Percentiles rank a stretch among this genome's conserved stretches.
Conservation (phyloP, 2,329 filamentous ascomycete species). For the Endocalyx cinctus region DNA sequence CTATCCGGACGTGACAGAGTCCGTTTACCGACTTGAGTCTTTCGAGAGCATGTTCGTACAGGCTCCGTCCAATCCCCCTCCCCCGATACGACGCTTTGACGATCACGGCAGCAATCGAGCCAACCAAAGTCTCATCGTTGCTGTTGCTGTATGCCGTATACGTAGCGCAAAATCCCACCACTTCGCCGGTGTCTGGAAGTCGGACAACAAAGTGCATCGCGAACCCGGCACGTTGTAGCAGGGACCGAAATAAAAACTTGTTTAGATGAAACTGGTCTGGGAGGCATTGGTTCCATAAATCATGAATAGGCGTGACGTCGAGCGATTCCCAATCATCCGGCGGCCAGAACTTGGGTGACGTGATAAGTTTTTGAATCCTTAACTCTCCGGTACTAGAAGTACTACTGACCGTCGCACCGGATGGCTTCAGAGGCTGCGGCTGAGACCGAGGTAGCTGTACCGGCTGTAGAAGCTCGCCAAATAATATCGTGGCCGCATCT, state of each 20-base stretch:
- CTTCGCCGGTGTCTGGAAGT: slow-evolving; percentile 35
- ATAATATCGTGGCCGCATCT: slow-evolving; percentile 47
- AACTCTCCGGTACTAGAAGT: slow-evolving; percentile 12
- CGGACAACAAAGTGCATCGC: slow-evolving; percentile 53
- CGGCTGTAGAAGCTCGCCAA: too few species aligned
- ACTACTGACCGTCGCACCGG: too few species aligned
- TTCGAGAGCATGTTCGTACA: slow-evolving; percentile 47
- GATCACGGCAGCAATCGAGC: slow-evolving; percentile 50
- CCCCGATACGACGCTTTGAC: slow-evolving; percentile 44
- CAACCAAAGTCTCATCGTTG: slow-evolving; percentile 47
- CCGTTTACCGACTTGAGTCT: slow-evolving; percentile 47
- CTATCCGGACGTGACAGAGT: slow-evolving; percentile 50
- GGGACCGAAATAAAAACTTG: slow-evolving; percentile 34
- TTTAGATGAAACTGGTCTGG: slow-evolving; percentile 43
- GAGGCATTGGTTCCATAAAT: slow-evolving; percentile 44
- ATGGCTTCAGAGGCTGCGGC: too few species aligned
- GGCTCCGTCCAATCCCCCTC: slow-evolving; percentile 47
- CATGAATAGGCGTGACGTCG: slow-evolving; percentile 33
- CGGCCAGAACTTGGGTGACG: slow-evolving; percentile 35
- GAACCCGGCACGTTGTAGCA: slow-evolving; percentile 52
- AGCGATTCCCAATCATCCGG: slow-evolving; percentile 31
- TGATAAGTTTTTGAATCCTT: slow-evolving; percentile 26
- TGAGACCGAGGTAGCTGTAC: too few species aligned
- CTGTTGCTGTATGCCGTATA: slow-evolving; percentile 54
- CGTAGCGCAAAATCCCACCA: slow-evolving; percentile 57